Percentiles rank a stretch among this genome's conserved stretches.
Conservation (phyloP, 345 rosid species). For the Noccaea bulbosa region DNA sequence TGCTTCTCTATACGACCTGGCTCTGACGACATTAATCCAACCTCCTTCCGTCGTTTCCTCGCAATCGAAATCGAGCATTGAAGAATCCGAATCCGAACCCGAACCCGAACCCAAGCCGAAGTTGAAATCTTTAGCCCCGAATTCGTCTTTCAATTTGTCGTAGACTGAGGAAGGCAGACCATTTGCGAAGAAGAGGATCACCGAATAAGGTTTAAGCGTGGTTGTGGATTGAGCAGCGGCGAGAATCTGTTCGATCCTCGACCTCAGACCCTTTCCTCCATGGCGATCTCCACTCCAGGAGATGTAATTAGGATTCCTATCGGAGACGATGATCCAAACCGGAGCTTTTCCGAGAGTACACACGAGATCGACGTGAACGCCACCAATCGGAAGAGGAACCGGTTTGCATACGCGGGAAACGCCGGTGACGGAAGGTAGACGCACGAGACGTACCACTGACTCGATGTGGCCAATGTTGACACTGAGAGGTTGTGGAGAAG, state of each 20-base stretch:
- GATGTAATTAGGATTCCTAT: slow-evolving; percentile 75
- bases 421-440: slow-evolving; percentile 58
- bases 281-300: slow-evolving; percentile 52
- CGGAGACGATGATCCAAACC: slow-evolving; percentile 84
- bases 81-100: slow-evolving; percentile 3
- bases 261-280: slow-evolving; percentile 58
- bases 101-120: slow-evolving; percentile 43
- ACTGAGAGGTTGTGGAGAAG: slow-evolving; percentile 53
- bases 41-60: slow-evolving; percentile 58
- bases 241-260: slow-evolving; percentile 53
- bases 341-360: slow-evolving; percentile 67
- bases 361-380: slow-evolving; percentile 69
- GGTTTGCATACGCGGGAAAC: slow-evolving; percentile 88
- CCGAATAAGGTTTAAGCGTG: slow-evolving; percentile 56
- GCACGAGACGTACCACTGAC: slow-evolving; percentile 65
- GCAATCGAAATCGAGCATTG: slow-evolving; percentile 43
- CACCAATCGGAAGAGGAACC: slow-evolving; percentile 43
- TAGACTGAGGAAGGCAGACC: slow-evolving; percentile 49
- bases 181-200: slow-evolving; percentile 72
- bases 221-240: slow-evolving; percentile 56
- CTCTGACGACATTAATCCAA: slow-evolving; percentile 65
- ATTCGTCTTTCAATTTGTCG: slow-evolving; percentile 49
- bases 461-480: slow-evolving; percentile 82
- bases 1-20: slow-evolving; percentile 52
- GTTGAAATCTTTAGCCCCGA: slow-evolving; percentile 53